These are phyloP conservation scores for Begonia fuchsioides DNA, from an alignment of 306 rosid genomes.

Conservation along the genomic window DNA sequence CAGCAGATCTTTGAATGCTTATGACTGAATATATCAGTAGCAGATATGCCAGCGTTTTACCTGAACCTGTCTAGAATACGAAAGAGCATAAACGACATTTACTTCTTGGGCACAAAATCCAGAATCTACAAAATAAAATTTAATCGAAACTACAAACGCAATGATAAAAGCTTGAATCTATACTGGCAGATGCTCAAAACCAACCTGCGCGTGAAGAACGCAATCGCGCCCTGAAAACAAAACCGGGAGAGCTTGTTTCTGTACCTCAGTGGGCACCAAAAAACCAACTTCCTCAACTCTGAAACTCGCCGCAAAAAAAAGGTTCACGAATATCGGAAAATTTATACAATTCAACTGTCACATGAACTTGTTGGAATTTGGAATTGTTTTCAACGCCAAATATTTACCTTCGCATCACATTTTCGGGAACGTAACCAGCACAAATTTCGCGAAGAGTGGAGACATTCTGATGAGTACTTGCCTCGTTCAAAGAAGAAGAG, in stretches of 20 bases:
- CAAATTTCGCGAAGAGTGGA: constrained; percentile 48
- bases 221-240: constrained; percentile 66
- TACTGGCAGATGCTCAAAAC: constrained; percentile 6
- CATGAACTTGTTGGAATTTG: background rate
- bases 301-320: constrained; percentile 8
- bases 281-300: constrained; percentile 80
- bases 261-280: constrained; percentile 55
- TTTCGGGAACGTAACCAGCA: constrained; percentile 37
- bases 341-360: no score
- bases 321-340: no score
- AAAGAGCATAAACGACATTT: constrained; percentile 4
- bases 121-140: no score
- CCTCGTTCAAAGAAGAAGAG: constrained; percentile 14
- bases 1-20: constrained; percentile 36
- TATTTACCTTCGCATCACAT: constrained; percentile 43
- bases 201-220: constrained; percentile 89
- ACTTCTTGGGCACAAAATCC: no score
- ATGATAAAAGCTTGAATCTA: background rate
- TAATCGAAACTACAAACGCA: no score
- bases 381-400: background rate
- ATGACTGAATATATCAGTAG: constrained; percentile 52
- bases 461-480: constrained; percentile 6
- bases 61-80: constrained; percentile 85
- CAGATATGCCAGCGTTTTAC: constrained; percentile 87
- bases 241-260: constrained; percentile 50